These are phyloP conservation scores for Trematosphaeria pertusa DNA, from an alignment of 2,329 filamentous ascomycete species.

Conservation along the genomic window DNA sequence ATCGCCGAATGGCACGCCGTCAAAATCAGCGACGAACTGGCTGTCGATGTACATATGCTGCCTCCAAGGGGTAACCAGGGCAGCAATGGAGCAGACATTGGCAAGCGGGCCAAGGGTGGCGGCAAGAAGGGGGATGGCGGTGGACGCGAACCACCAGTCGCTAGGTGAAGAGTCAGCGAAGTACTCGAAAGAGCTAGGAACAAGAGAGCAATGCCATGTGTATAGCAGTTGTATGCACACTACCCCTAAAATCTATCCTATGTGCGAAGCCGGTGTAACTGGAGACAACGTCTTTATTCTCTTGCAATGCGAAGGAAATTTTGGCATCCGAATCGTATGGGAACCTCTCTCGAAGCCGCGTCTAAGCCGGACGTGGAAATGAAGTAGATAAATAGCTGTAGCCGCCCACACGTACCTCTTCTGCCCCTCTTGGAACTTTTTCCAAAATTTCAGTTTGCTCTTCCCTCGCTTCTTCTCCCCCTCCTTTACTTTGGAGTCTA, in stretches of 20 bases:
- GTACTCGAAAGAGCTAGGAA: neutral
- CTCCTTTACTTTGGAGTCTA: neutral
- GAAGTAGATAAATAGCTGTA: neutral
- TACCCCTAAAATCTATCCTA: too few relatives aligned
- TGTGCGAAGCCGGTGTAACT: too few relatives aligned
- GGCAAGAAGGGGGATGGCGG: conserved; percentile 67
- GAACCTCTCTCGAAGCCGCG: too few relatives aligned
- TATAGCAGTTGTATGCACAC: too few relatives aligned
- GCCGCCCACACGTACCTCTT: conserved; percentile 19
- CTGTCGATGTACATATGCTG: conserved; percentile 60
- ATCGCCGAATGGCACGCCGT: conserved; percentile 67
- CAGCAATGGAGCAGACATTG: conserved; percentile 86
- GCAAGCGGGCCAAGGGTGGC: conserved; percentile 86
- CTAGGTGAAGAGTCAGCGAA: conserved; percentile 17
- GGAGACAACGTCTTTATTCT: too few relatives aligned
- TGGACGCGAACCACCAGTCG: conserved; percentile 50
- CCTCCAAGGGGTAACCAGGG: conserved; percentile 82
- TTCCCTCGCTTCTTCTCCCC: neutral
- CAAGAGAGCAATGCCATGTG: too few relatives aligned
- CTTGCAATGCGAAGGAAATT: too few relatives aligned
- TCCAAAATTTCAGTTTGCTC: conserved; percentile 12
- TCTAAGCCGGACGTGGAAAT: neutral
- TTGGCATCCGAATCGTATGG: too few relatives aligned
- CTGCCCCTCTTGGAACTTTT: conserved; percentile 15
- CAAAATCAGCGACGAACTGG: conserved; percentile 57